Evolutionary conservation across 2,329 filamentous ascomycete genomes (phyloP), one percentile per base, ranked within the genome.

Genomic region (Akanthomyces dipterigenus): DNA sequence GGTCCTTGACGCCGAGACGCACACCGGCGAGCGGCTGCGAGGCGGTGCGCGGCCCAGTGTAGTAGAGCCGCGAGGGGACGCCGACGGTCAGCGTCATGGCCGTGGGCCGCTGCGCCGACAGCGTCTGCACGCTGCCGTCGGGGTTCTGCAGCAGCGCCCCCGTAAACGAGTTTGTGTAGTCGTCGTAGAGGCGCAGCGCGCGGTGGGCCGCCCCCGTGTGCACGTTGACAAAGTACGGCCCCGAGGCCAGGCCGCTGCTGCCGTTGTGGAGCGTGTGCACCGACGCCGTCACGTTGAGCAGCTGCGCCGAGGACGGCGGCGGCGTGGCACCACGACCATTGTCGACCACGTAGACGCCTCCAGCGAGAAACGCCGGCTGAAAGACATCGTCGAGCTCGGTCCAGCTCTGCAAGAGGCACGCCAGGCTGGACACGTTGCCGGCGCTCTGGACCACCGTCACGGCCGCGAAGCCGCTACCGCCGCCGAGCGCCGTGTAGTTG

Each of bases 1-100:
- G 82, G 64, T 87, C 84, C 66, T 87, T 87, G 38, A 62, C 34
- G 24, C 45, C 55, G 31, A 59, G 22, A 3, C 55, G 45, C 24
- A 50, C 45, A 20, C 86, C 85, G 5, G 83, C 81, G 0, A 88
- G 74, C 1, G 84, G 85, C 66, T 83, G 79, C n/a, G 77, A 74
- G 0, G 70, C 3, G 31, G 31, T 34, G 31, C 31, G 66, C 0
- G 80, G 82, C 50, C 76, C 79, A 2, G 76, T 80, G 70, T 76
- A 84, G 72, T 87, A 87, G 0, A 88, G 73, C 11, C 85, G 77
- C 7, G 84, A 87, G 4, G 85, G 84, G 0, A 88, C 85, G 66
- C 61, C 77, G 36, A 80, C 66, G 24, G 73, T 71, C 40, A 71
- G 57, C 1, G 69, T 66, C 1, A 65, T 65, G 2, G 68, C 67